phyloP scores from a whole-genome alignment of 179 eudicot species.

The Gypsophila paniculata region DNA sequence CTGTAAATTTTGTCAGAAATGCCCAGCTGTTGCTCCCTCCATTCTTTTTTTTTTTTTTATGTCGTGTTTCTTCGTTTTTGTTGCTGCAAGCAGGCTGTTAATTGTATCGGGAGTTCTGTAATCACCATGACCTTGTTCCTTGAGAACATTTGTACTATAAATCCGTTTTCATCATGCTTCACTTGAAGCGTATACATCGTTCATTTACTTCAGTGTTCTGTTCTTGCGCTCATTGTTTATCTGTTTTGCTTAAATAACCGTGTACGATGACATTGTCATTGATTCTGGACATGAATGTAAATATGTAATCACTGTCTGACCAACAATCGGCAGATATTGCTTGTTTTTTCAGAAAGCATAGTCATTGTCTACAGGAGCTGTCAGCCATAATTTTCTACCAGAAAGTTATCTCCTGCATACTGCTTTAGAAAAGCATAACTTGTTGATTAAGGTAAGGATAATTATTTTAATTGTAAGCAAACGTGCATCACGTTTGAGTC shows the following conservation, averaged over 20 bases:
- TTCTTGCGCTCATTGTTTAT: neutral
- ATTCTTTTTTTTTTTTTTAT: slow-evolving; percentile 12
- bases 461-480: neutral
- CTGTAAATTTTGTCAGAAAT: slow-evolving; percentile 29
- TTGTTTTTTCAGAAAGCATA: neutral
- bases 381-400: slow-evolving; percentile 6
- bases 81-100: slow-evolving; percentile 22
- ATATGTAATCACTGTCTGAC: neutral
- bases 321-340: neutral
- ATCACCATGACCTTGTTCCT: slow-evolving; percentile 22
- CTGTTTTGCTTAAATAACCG: neutral
- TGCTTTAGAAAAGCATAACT: slow-evolving; percentile 3
- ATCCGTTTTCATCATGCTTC: slow-evolving; percentile 9
- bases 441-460: neutral
- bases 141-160: slow-evolving; percentile 24
- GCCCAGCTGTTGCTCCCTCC: slow-evolving; percentile 21
- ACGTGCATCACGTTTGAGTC: neutral
- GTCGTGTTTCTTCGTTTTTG: slow-evolving; percentile 13
- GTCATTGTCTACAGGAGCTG: slow-evolving; percentile 11
- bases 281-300: neutral
- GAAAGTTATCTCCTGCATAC: neutral
- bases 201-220: neutral
- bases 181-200: neutral
- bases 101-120: slow-evolving; percentile 25
- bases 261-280: neutral